Base-by-base conservation (phyloP, 2,329 filamentous ascomycete species). In the Fusarium nanum region DNA sequence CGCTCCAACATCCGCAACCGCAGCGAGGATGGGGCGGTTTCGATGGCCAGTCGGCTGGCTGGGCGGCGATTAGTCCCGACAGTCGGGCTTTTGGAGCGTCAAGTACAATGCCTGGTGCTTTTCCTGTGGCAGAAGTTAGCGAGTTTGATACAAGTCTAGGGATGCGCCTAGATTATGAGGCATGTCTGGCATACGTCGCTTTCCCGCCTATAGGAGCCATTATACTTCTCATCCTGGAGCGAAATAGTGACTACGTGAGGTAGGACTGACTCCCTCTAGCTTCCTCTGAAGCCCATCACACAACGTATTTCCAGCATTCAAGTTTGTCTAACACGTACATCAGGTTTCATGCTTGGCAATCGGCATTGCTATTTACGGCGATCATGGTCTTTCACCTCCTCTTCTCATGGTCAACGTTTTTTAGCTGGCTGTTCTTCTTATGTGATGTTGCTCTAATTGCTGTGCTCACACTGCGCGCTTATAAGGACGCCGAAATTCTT, bases 341-440 rank as follows among this genome's bases (percentile, higher is more conserved):
- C 72, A 95, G 93, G 69, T 98, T 98, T 74, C 96, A 99, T 80
- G 96, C 96, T 10, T 99, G 96, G 95, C 96, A 99, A 81, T 93
- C 92, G 9, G 91, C 91, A 69, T 84, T 97, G 75, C 81, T 97
- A 5, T 98, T 97, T 79, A 91, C 92, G 1, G 87, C 87, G 50
- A 76, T 89, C 61, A 88, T 94, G 80, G 81, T 97, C 54, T 73
- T 98, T 25, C 95, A 98, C 78, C 86, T 98, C 40, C 82, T 98
- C 44, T 91, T 98, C 80, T 91, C 90, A 14, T 97, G 93, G 92
- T 95, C 93, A 25, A 86, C 84, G 3, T 89, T 97, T 58, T 83
- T 98, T 3, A 94, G 92, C 67, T 98, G 93, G 92, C 78, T 95
- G 22, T 82, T 99, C 55, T 90, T 98, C 68, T 80, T 93, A 12